Evolutionary conservation across 2,329 filamentous ascomycete species (phyloP).

Genomic region (Aspergillus spinulosporus): DNA sequence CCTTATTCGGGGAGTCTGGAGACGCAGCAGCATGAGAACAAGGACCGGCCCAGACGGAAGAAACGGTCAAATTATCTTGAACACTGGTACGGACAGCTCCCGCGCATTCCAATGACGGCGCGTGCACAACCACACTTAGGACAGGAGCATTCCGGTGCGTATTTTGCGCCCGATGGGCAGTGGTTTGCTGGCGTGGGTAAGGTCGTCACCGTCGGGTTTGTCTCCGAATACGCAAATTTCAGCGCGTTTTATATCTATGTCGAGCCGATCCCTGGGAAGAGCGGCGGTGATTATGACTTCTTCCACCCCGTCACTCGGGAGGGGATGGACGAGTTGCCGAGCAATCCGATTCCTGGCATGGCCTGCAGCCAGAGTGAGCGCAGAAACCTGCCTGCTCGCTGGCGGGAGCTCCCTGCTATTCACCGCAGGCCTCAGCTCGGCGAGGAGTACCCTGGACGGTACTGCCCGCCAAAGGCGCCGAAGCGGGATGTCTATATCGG

Average conservation of each 20-base stretch:
- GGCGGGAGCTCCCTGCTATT: background rate
- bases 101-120: background rate
- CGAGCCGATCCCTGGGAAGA: background rate
- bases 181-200: background rate
- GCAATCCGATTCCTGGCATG: background rate
- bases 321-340: background rate
- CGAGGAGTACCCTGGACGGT: background rate
- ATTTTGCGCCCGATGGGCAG: background rate
- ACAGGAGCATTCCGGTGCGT: background rate
- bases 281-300: background rate
- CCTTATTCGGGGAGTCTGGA: background rate
- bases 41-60: background rate
- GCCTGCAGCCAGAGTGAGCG: background rate
- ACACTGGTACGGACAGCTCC: background rate
- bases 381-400: background rate
- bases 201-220: background rate
- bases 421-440: background rate
- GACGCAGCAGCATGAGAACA: background rate
- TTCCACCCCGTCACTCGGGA: background rate
- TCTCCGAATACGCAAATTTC: background rate
- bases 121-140: background rate
- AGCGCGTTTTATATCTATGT: background rate
- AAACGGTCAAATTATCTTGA: background rate
- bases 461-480: background rate
- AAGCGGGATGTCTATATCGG: background rate